A percentile compares a stretch with the other conserved stretches of the same genome.
Conservation (phyloP, 2,329 filamentous ascomycete species). For the Pseudogymnoascus sp. region DNA sequence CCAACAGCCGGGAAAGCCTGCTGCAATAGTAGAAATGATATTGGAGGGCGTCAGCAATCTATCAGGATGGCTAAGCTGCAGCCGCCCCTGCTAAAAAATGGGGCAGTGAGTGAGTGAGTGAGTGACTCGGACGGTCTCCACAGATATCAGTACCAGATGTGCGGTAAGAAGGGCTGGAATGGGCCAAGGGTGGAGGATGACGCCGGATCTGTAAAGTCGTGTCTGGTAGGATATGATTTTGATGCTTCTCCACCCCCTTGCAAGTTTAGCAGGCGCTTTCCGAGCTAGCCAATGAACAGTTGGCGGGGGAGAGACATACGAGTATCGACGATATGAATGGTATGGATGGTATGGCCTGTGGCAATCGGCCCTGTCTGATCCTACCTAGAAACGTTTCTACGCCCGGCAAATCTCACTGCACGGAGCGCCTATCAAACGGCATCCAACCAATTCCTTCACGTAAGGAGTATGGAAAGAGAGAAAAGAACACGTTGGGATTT, state of each 20-base stretch:
- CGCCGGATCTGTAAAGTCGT: constrained; percentile 1
- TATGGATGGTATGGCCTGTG: not conserved
- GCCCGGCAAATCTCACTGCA: not conserved
- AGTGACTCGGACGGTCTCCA: not conserved
- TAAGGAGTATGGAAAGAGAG: not conserved
- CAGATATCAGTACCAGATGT: not conserved
- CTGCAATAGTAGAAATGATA: not conserved
- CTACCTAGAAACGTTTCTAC: constrained; percentile 3
- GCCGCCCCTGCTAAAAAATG: not conserved
- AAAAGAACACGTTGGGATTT: not conserved
- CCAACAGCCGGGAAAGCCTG: not conserved
- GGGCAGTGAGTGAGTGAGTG: not conserved
- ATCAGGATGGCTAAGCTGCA: not conserved
- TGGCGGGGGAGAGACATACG: not conserved
- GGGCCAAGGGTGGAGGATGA: not conserved
- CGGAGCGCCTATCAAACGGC: not conserved
- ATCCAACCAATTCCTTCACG: not conserved
- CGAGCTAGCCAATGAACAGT: not conserved
- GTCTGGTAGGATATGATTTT: not conserved
- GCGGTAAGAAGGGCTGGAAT: not conserved
- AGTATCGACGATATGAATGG: not conserved
- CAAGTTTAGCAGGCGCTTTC: not conserved
- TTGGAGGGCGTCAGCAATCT: not conserved
- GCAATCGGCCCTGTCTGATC: constrained; percentile 1
- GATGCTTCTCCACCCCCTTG: not conserved